Conservation (phyloP, 2,329 filamentous ascomycete species). For the Xylariaceae sp. region DNA sequence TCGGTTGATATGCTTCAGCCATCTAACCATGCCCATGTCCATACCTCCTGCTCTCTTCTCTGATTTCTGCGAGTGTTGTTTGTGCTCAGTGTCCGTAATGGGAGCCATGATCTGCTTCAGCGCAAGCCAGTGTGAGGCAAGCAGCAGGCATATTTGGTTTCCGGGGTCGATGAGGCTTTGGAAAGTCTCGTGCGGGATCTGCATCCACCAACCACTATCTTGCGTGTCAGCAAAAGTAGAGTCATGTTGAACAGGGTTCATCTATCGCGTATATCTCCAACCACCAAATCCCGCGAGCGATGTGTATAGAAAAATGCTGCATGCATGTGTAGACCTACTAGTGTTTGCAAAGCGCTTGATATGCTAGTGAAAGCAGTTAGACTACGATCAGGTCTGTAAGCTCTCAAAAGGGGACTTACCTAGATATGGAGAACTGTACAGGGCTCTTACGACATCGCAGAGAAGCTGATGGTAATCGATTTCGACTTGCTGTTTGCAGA, state of each 20-base stretch:
- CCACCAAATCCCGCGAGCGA: not conserved
- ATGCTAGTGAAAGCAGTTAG: conserved; percentile 47
- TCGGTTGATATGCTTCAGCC: conserved; percentile 58
- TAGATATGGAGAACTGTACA: conserved; percentile 58
- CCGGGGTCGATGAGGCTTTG: conserved; percentile 54
- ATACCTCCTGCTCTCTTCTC: conserved; percentile 32
- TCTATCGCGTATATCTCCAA: not conserved
- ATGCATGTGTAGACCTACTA: conserved; percentile 37
- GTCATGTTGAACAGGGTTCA: not conserved
- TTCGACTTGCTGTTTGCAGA: conserved; percentile 53
- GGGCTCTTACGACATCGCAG: conserved; percentile 54
- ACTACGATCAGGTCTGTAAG: not conserved
- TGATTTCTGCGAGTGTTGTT: conserved; percentile 20
- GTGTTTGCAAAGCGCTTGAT: conserved; percentile 55
- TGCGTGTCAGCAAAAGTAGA: not conserved
- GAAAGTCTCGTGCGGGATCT: conserved; percentile 59
- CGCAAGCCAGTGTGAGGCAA: conserved; percentile 61
- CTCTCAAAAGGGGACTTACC: conserved; percentile 46
- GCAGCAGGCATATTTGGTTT: conserved; percentile 53
- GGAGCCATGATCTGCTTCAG: conserved; percentile 60
- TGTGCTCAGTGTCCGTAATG: conserved; percentile 50
- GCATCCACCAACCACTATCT: conserved; percentile 59
- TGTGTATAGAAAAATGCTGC: not conserved
- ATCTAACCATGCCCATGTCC: conserved; percentile 54
- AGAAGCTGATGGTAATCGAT: conserved; percentile 53